Conservation (phyloP, 176 grass and related monocot genomes). For the Oryza nivara region DNA sequence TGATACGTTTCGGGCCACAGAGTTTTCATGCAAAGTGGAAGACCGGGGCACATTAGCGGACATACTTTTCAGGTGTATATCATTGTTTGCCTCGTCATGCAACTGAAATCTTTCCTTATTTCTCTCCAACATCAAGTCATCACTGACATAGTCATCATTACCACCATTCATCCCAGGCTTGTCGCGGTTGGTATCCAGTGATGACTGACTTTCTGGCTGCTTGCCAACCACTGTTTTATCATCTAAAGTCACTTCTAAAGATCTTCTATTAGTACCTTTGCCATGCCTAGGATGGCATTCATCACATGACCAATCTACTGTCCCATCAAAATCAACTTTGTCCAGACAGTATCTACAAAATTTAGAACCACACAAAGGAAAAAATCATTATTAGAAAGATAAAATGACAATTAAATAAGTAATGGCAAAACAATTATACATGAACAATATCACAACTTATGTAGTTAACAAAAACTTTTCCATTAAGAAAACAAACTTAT, state of each 20-base stretch:
- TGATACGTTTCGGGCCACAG: neutral
- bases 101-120: neutral
- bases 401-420: conserved; percentile 15
- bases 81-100: conserved; percentile 2
- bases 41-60: neutral
- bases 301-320: conserved; percentile 31
- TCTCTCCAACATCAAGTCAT: neutral
- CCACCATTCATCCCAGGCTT: neutral
- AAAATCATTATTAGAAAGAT: neutral
- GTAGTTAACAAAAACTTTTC: neutral
- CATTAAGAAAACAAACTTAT: neutral
- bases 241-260: conserved; percentile 14
- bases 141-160: neutral
- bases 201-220: neutral
- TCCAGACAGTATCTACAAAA: conserved; percentile 48
- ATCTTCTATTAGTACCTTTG: conserved; percentile 22
- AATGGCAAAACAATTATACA: neutral
- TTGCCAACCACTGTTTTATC: conserved; percentile 17
- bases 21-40: neutral
- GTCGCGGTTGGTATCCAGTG: neutral
- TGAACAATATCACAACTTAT: neutral
- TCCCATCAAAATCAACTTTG: conserved; percentile 30
- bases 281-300: conserved; percentile 16
- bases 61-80: conserved; percentile 9
- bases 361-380: conserved; percentile 11